phyloP scores from a whole-genome alignment of 805 yeast genomes.

The Yamadazyma olivae region DNA sequence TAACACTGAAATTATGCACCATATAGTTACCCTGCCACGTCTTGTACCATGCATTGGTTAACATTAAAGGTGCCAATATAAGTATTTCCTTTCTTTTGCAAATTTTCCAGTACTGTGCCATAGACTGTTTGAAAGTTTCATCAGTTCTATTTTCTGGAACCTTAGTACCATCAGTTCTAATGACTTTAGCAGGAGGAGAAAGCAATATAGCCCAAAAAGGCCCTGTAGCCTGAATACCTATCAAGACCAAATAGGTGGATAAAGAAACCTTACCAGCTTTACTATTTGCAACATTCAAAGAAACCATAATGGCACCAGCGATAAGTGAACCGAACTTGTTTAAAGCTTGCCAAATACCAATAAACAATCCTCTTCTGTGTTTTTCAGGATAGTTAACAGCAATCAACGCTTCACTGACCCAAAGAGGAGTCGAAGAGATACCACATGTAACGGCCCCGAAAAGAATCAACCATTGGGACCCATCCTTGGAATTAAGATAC shows the following conservation, averaged over 20 bases:
- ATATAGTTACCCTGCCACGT: conserved; percentile 19
- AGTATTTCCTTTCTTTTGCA: conserved; percentile 15
- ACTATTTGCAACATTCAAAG: conserved; percentile 12
- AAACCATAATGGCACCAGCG: conserved; percentile 19
- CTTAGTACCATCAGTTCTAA: conserved; percentile 22
- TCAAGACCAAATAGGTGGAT: conserved; percentile 19
- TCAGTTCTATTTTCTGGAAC: conserved; percentile 7
- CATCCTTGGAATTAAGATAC: conserved; percentile 21
- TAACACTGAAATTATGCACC: conserved; percentile 19
- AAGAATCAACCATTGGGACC: conserved; percentile 19
- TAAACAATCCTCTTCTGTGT: conserved; percentile 18
- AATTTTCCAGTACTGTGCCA: conserved; percentile 6
- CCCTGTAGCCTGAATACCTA: conserved; percentile 22
- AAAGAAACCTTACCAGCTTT: conserved; percentile 17
- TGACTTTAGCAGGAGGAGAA: conserved; percentile 21
- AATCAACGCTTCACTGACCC: conserved; percentile 24
- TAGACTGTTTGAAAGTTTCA: conserved; percentile 7
- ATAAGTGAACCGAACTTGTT: conserved; percentile 21
- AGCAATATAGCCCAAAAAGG: conserved; percentile 15
- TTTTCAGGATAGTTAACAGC: conserved; percentile 20
- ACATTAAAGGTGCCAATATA: conserved; percentile 15
- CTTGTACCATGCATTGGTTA: conserved; percentile 16
- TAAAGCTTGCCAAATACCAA: conserved; percentile 23
- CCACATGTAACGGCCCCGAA: conserved; percentile 21
- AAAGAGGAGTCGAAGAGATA: conserved; percentile 20